Base-by-base conservation (phyloP, 2,329 filamentous ascomycete genomes). In the Pestalotiopsis fici region DNA sequence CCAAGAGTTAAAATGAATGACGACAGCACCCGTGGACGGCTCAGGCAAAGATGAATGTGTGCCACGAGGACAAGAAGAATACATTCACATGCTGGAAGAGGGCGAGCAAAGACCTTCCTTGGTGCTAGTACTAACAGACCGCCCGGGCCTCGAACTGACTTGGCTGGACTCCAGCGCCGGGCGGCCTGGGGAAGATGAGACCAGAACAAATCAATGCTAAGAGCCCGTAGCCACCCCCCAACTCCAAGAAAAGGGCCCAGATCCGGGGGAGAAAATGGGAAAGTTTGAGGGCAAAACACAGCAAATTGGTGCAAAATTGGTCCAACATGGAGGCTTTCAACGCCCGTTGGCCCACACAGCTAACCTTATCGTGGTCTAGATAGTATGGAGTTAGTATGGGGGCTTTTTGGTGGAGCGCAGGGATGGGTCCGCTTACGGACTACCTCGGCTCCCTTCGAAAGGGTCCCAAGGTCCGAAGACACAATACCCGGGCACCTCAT, bases 341-440 rank as follows among this genome's bases (percentile, higher is more conserved):
- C 27, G 31, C 28, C 25, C 27, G n/a, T 21, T 21, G 57, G 57
- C 28, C 57, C 57, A 60, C 57, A 21, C 28, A 60, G 31, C 57
- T 60, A 60, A 60, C 31, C 57, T 60, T 27, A 31, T 60, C 57
- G 57, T 31, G 28, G 57, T 35, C 57, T 60, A 60, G 28, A 31
- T 60, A 37, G 57, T 60, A 60, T 60, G 57, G 57, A 31, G 57
- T 60, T 35, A 60, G 57, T 60, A 60, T 60, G 57, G 57, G 28
- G 57, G 31, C 31, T n/a, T 60, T 50, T 50, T 23, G 43, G 57
- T 60, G 57, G 57, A 37, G 27, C 57, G 28, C 28, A 60, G 28
- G 57, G 57, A 60, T 60, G 27, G n/a, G 28, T 60, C 57, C 57
- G 57, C 57, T 60, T 60, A 60, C 57, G 57, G 57, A 60, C 31